Evolutionary conservation across 129 eudicot species (phyloP), one percentile per base, ranked within the genome.

Genomic region (Pulicaria dysenterica): DNA sequence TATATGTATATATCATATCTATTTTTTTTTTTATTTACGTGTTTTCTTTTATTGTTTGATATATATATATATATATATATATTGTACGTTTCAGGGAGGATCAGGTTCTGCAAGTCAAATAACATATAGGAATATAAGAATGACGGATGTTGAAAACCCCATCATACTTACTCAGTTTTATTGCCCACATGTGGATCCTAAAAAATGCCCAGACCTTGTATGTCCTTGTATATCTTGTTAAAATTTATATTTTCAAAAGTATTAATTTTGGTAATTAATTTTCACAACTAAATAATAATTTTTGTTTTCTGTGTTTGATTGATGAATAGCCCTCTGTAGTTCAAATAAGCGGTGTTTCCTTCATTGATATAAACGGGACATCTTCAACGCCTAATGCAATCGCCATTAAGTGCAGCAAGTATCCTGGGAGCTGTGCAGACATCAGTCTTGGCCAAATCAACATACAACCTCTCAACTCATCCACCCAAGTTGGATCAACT

Each of bases 111-210:
- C 79, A 38, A 51, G 62, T 37, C 63, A 41, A 15, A 74, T 63
- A 42, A 64, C 54, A 64, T 63, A 63, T 42, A 42, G 72, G 24
- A 31, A 9, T 64, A 74, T 74, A 74, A 42, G 7, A 54, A 74
- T 64, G 79, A 8, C 2, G 8, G 16, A 36, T 11, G 79, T 74
- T 34, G 44, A 74, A 53, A 37, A 64, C 9, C 79, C 79, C 17
- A 64, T 74, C 55, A 3, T 63, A 74, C 57, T 74, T 12, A 64
- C 57, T 36, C 73, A 75, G n/a, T 75, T 75, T 54, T 75, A 75
- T 37, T 75, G 79, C 73, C 73, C 72, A 10, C 56, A 74, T 64
- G 11, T 4, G 0, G 51, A 54, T 19, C 51, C 38, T 12, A 5
- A 5, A 3, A 19, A 17, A 7, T 62, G 71, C 54, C 5, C 0